A percentile compares a stretch with the other conserved stretches of the same genome.
These are phyloP conservation scores for Hemileccinum impolitum DNA, from an alignment of 768 basidiomycete genomes.

Conservation along the genomic window DNA sequence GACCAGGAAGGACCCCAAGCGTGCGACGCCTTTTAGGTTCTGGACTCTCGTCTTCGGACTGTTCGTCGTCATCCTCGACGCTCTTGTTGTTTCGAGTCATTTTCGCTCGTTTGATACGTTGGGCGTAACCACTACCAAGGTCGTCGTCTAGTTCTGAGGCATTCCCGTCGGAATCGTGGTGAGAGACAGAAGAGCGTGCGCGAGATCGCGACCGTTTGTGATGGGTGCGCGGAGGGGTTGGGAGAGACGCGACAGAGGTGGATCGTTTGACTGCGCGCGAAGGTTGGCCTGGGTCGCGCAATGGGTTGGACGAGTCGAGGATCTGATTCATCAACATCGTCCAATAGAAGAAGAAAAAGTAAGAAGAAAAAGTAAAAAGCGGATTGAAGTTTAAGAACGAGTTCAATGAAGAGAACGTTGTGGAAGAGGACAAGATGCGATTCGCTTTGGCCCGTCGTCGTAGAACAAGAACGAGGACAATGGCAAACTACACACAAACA, in stretches of 20 bases:
- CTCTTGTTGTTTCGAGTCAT: conserved; percentile 12
- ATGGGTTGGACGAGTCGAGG: conserved; percentile 32
- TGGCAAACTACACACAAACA: conserved; percentile 17
- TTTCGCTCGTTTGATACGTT: conserved; percentile 16
- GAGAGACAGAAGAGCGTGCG: conserved; percentile 43
- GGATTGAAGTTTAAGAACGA: neutral
- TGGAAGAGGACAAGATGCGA: conserved; percentile 18
- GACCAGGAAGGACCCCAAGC: conserved; percentile 31
- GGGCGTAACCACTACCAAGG: conserved; percentile 8
- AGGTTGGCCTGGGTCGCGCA: conserved; percentile 12
- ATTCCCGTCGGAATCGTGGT: conserved; percentile 39
- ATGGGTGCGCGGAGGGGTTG: conserved; percentile 62
- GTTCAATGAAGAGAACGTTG: conserved; percentile 15
- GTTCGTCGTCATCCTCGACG: conserved; percentile 18
- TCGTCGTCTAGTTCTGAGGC: conserved; percentile 34
- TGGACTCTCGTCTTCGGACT: conserved; percentile 15
- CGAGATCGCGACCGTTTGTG: conserved; percentile 46
- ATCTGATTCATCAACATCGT: conserved; percentile 32
- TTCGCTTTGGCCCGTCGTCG: conserved; percentile 7
- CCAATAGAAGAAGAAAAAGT: neutral
- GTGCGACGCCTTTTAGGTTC: conserved; percentile 40
- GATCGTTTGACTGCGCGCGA: conserved; percentile 54
- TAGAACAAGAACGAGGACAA: conserved; percentile 18
- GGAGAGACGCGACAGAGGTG: conserved; percentile 60
- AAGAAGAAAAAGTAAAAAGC: neutral